Evolutionary conservation across 768 basidiomycete genomes (phyloP), one percentile per base, ranked within the genome.

Genomic region (Serendipita indica): DNA sequence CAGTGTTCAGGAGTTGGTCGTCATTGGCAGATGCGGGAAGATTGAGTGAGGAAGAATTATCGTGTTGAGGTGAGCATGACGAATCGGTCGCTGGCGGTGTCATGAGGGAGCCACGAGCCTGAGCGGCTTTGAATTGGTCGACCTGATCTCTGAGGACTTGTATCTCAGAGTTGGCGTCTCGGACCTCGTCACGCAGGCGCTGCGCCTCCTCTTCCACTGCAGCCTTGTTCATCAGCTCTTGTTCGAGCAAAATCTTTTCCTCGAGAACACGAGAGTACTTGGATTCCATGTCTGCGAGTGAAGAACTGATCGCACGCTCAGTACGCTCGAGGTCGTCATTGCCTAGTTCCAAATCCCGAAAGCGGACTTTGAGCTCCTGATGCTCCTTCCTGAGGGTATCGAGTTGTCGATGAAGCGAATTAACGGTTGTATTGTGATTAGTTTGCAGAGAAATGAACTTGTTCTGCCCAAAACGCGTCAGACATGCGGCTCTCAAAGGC

Each of bases 311-410:
- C 56, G 86, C 87, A 28, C 96, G 81, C 67, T 97, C 94, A 69
- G 86, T 93, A 62, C 92, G 78, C 68, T 98, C 96, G 60, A 99
- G 75, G 72, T 98, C 93, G 66, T 99, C 96, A 66, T 96, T 97
- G 46, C 94, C 94, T 81, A 98, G 86, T 72, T 98, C 94, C 30
- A 96, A 75, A 69, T 97, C 89, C 20, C 88, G 80, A 16, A 91
- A 72, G 66, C 86, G 82, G 20, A 85, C 73, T 70, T 86, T 86
- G 61, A 79, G 70, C 54, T 75, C 74, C 66, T 85, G 84, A 62
- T 83, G 77, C 61, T 84, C 82, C 66, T 86, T 81, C 59, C 89
- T 79, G 34, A 88, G 75, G 59, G 79, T 80, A 65, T 94, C 91
- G 43, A 93, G 75, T 70, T 97, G 89, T 60, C 88, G 84, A 70